Conservation (phyloP, 2,329 filamentous ascomycete genomes). For the Alternaria triticimaculans region DNA sequence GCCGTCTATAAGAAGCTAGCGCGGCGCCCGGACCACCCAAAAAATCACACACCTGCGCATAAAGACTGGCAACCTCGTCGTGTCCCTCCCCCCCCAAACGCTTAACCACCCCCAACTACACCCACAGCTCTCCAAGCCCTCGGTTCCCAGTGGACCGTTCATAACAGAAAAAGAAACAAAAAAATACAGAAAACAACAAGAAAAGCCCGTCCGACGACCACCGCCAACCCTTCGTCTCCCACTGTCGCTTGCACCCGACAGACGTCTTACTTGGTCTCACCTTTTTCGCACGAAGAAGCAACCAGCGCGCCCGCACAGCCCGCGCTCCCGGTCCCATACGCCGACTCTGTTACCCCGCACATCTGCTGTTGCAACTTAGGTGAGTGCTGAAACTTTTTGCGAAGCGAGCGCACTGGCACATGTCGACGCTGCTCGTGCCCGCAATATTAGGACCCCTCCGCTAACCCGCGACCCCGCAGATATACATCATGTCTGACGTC, state of each 20-base stretch:
- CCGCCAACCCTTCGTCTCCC: conserved; percentile 33
- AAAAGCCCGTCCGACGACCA: conserved; percentile 40
- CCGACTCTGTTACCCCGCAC: conserved; percentile 25
- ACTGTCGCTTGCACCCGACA: conserved; percentile 41
- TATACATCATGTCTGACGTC: conserved; percentile 51
- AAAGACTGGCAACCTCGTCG: conserved; percentile 26
- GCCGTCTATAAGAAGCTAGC: conserved; percentile 23
- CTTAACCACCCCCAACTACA: conserved; percentile 30
- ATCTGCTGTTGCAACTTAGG: conserved; percentile 34
- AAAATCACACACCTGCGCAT: conserved; percentile 37
- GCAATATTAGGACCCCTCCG: conserved; percentile 25
- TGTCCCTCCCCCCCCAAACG: conserved; percentile 28
- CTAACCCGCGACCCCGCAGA: conserved; percentile 33
- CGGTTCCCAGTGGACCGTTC: conserved; percentile 42
- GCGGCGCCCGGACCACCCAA: conserved; percentile 19
- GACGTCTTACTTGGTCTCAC: conserved; percentile 27
- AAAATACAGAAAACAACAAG: conserved; percentile 49
- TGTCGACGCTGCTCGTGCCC: conserved; percentile 37
- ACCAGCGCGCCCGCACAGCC: conserved; percentile 28
- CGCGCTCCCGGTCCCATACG: conserved; percentile 25
- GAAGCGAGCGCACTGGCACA: conserved; percentile 43
- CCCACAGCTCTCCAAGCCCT: conserved; percentile 33
- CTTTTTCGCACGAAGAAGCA: conserved; percentile 26
- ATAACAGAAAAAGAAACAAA: conserved; percentile 50
- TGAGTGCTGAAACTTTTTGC: conserved; percentile 35